A percentile compares a stretch with the other conserved stretches of the same genome.
Conservation (phyloP, 805 yeast species). For the Torulaspora microellipsoides region DNA sequence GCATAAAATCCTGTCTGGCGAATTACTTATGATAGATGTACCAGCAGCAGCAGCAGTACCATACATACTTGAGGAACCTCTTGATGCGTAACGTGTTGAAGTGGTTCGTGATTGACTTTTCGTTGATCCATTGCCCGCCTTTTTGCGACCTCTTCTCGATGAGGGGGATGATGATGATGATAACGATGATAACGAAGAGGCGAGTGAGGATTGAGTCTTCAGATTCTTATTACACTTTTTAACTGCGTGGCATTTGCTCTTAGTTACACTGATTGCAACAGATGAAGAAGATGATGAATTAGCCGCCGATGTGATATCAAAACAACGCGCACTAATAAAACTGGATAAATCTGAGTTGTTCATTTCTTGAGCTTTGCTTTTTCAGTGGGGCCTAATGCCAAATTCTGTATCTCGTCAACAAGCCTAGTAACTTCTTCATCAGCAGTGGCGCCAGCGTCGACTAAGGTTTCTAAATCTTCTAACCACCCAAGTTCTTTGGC, state of each 20-base stretch:
- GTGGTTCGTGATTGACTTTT: too few relatives aligned
- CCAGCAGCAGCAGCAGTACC: background rate
- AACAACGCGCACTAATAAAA: conserved; percentile 14
- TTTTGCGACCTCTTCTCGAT: conserved; percentile 1
- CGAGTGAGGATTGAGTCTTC: too few relatives aligned
- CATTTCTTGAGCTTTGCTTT: conserved; percentile 6
- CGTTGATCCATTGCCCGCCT: background rate
- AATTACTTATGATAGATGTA: background rate
- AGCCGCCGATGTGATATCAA: conserved; percentile 12
- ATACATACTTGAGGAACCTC: background rate
- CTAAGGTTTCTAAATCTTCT: conserved; percentile 45
- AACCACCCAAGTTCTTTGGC: conserved; percentile 62
- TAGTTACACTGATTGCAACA: background rate
- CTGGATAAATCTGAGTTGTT: conserved; percentile 14
- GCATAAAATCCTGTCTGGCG: conserved; percentile 23
- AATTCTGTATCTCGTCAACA: conserved; percentile 14
- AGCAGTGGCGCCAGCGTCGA: conserved; percentile 13
- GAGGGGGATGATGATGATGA: too few relatives aligned
- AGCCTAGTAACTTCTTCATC: conserved; percentile 9
- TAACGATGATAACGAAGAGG: too few relatives aligned
- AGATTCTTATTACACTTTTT: background rate
- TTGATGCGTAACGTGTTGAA: too few relatives aligned
- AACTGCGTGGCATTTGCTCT: background rate
- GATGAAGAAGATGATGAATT: conserved; percentile 1
- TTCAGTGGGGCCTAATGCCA: conserved; percentile 9